Evolutionary conservation across 345 rosid genomes (phyloP).

Genomic region (Rhodamnia argentea): DNA sequence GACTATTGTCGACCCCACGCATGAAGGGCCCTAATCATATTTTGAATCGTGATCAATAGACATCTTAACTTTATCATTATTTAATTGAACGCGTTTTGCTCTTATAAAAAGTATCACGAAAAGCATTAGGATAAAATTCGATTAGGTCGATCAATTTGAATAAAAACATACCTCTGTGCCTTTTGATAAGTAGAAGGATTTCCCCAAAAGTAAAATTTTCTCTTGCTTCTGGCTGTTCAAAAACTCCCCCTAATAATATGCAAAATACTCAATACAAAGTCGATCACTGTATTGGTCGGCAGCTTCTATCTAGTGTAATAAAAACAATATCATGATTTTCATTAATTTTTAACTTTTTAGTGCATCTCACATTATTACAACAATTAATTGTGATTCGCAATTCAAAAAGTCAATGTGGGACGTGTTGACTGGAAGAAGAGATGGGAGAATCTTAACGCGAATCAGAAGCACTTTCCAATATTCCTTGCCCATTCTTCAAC

Average conservation of each 20-base stretch:
- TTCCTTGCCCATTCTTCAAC: constrained; percentile 24
- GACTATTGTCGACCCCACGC: no score
- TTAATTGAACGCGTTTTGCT: background rate
- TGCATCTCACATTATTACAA: background rate
- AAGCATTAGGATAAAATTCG: background rate
- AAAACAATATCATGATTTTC: background rate
- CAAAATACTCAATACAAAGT: background rate
- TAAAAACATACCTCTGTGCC: background rate
- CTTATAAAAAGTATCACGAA: background rate
- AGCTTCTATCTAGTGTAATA: background rate
- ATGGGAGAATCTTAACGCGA: constrained; percentile 18
- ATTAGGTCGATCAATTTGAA: background rate
- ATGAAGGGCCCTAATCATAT: no score
- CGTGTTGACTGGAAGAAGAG: constrained; percentile 37
- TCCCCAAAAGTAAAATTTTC: background rate
- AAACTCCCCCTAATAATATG: background rate
- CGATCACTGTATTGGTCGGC: background rate
- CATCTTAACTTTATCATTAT: background rate
- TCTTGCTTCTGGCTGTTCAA: background rate
- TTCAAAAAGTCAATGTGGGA: constrained; percentile 27
- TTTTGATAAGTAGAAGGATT: background rate
- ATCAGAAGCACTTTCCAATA: constrained; percentile 9
- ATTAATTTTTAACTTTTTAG: background rate
- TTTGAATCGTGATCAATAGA: no score
- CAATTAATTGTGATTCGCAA: constrained; percentile 3